A percentile compares a stretch with the other conserved stretches of the same genome.
These are phyloP conservation scores for Inonotus hispidus DNA, from an alignment of 1,284 basidiomycete genomes.

Conservation along the genomic window DNA sequence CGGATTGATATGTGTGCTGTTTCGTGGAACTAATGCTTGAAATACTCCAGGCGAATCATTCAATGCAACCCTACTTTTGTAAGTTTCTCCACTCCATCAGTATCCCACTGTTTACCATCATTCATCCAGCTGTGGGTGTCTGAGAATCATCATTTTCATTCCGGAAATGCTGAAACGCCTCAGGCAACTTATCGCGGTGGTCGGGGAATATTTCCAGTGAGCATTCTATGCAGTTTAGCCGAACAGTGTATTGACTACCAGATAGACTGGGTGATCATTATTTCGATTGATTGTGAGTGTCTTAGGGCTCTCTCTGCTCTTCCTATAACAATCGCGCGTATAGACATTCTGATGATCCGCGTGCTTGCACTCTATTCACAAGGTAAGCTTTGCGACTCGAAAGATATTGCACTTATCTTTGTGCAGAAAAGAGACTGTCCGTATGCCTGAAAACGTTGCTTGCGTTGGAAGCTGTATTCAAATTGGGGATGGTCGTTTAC, in stretches of 20 bases:
- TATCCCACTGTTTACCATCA: background rate
- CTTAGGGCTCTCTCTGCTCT: background rate
- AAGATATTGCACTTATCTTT: background rate
- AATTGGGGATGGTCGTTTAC: background rate
- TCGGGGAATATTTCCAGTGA: background rate
- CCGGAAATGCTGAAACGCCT: background rate
- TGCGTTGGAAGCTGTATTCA: background rate
- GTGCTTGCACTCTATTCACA: background rate
- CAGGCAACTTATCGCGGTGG: background rate
- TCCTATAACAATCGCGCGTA: background rate
- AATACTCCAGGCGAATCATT: background rate
- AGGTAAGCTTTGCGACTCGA: background rate
- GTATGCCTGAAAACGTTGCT: background rate
- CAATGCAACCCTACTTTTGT: background rate
- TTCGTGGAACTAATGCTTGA: background rate
- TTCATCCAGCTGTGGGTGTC: background rate
- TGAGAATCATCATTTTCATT: background rate
- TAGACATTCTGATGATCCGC: slow-evolving; percentile 1
- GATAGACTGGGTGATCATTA: background rate
- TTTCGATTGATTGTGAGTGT: background rate
- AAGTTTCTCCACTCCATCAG: background rate
- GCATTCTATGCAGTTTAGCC: background rate
- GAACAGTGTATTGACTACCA: background rate
- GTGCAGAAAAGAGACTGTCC: background rate
- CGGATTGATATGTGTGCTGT: too few relatives aligned